These are phyloP conservation scores for Vigna radiata DNA, from an alignment of 306 rosid species.

Conservation along the genomic window DNA sequence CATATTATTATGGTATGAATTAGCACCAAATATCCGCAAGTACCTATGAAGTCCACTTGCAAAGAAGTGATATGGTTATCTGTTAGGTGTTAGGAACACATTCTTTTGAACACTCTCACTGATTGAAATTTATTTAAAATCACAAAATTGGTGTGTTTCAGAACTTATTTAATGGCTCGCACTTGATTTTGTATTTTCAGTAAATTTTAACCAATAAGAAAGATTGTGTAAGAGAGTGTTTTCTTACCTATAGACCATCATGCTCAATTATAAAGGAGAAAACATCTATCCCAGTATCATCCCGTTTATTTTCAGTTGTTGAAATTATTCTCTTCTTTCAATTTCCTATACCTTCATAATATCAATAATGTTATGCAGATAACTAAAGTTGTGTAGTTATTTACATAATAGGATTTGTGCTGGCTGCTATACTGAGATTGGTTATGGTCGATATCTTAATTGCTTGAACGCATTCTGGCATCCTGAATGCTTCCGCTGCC, in stretches of 20 bases:
- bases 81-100: background rate
- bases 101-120: too few relatives aligned
- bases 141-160: too few relatives aligned
- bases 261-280: conserved; percentile 1
- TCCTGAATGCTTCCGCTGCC: conserved; percentile 98
- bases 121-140: too few relatives aligned
- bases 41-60: conserved; percentile 36
- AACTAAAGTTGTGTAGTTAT: conserved; percentile 25
- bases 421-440: conserved; percentile 76
- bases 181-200: too few relatives aligned
- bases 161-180: too few relatives aligned
- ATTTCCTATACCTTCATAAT: background rate
- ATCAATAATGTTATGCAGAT: conserved; percentile 8
- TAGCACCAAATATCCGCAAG: background rate
- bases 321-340: conserved; percentile 38
- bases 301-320: conserved; percentile 30
- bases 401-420: conserved; percentile 71
- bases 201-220: too few relatives aligned
- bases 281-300: conserved; percentile 14
- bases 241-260: background rate
- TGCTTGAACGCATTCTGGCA: conserved; percentile 95
- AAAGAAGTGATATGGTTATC: conserved; percentile 14
- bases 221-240: too few relatives aligned
- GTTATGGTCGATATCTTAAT: conserved; percentile 87
- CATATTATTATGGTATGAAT: conserved; percentile 12